Evolutionary conservation across 306 rosid genomes (phyloP), one percentile per base, ranked within the genome.

Genomic region (Amphicarpaea edgeworthii): DNA sequence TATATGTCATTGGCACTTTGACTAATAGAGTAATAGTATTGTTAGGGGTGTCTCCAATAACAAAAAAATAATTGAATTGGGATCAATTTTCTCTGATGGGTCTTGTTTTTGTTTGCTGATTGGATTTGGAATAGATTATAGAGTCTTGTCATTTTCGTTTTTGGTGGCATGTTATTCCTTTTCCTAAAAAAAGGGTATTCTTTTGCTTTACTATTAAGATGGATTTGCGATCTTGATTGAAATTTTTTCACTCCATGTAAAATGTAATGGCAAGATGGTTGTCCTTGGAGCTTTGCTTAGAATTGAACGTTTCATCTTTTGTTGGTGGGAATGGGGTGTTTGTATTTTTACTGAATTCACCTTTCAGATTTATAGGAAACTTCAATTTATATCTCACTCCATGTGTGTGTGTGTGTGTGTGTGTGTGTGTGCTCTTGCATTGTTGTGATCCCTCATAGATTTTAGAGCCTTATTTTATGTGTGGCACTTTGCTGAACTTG

Each of bases 171-270:
- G 79, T 59, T 81, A 2, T 34, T 75, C 46, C 61, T 63, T 77
- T 83, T 34, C 51, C 53, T 62, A 28, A 21, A 64, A 67, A 30
- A 63, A 69, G 66, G 68, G 71, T 9, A 75, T 71, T 74, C 78
- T 78, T 85, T 82, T 72, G 74, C 92, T 87, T 85, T 43, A 34
- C 55, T 82, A 57, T 66, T 74, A 88, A 80, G 88, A 82, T 78
- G 67, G 24, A 47, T 49, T 75, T 79, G 16, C 45, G 40, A 50
- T 38, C 51, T 72, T 68, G 62, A 58, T 75, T 75, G 62, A 20
- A 38, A 54, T 30, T 26, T 69, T 69, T 34, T 28, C 38, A 50
- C 61, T 50, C 77, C 68, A 68, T 65, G 49, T 32, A 16, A 24
- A 63, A 68, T 65, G 49, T 32, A 16, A 24, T 37, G 66, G 21